Evolutionary conservation across 441 rosid genomes (phyloP).

Genomic region (Erodium texanum): DNA sequence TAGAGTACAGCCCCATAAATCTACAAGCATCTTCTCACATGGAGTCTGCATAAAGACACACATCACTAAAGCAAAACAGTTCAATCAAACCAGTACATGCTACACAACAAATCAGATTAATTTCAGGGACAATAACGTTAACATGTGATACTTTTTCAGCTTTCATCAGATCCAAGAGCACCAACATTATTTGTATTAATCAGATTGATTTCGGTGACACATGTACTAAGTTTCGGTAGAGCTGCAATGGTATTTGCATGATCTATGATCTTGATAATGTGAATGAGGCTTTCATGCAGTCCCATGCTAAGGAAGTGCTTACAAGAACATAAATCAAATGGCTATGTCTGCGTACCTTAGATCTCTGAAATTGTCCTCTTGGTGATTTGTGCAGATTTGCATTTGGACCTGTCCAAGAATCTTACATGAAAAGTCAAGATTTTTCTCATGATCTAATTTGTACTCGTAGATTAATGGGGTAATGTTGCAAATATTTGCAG

Average conservation of each 20-base stretch:
- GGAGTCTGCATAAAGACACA: conserved; percentile 5
- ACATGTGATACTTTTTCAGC: background rate
- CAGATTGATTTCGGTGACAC: background rate
- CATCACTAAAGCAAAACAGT: background rate
- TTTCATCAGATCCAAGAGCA: conserved; percentile 16
- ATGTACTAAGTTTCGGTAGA: background rate
- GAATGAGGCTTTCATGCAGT: background rate
- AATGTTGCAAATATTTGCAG: background rate
- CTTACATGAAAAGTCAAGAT: background rate
- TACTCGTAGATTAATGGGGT: background rate
- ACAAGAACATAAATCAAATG: background rate
- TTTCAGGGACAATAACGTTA: conserved; percentile 9
- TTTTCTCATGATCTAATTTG: background rate
- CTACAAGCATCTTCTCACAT: conserved; percentile 9
- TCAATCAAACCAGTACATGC: conserved; percentile 6
- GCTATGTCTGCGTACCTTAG: background rate
- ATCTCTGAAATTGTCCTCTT: background rate
- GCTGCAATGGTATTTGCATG: background rate
- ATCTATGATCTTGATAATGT: background rate
- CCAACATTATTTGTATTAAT: background rate
- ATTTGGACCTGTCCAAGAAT: background rate
- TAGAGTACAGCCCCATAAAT: background rate
- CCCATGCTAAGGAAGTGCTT: background rate
- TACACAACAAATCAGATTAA: conserved; percentile 12
- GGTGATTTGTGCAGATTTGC: background rate